Evolutionary conservation across 345 rosid species (phyloP).

Genomic region (Passiflora organensis): DNA sequence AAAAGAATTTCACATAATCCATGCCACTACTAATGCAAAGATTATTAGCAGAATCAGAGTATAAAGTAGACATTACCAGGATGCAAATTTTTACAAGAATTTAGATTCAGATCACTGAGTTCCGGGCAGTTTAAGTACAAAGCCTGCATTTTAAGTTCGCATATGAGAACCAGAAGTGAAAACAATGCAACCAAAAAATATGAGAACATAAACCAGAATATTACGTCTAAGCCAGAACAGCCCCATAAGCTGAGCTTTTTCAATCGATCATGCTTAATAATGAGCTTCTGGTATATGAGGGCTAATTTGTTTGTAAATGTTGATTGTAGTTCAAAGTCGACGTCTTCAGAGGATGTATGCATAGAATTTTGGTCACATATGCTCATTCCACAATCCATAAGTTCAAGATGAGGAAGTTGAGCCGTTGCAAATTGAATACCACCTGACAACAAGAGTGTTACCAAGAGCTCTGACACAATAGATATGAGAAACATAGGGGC

Average conservation of each 20-base stretch:
- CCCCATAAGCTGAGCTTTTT: slow-evolving; percentile 98
- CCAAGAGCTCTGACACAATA: background rate
- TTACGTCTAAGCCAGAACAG: slow-evolving; percentile 92
- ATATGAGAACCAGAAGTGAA: slow-evolving; percentile 19
- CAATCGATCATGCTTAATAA: slow-evolving; percentile 70
- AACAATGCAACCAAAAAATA: slow-evolving; percentile 1
- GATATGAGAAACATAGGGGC: background rate
- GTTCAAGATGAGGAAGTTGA: slow-evolving; percentile 87
- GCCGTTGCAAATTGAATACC: slow-evolving; percentile 98
- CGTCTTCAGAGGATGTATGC: slow-evolving; percentile 31
- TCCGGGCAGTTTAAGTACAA: slow-evolving; percentile 81
- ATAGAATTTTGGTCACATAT: slow-evolving; percentile 58
- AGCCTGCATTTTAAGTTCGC: slow-evolving; percentile 55
- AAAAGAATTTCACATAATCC: background rate
- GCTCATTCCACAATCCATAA: slow-evolving; percentile 98
- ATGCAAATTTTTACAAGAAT: slow-evolving; percentile 67
- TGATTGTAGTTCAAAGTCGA: slow-evolving; percentile 35
- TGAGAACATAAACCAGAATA: slow-evolving; percentile 17
- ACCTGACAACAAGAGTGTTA: slow-evolving; percentile 39
- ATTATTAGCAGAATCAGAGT: background rate
- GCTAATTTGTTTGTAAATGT: slow-evolving; percentile 45
- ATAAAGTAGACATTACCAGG: slow-evolving; percentile 42
- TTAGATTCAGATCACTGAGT: slow-evolving; percentile 79
- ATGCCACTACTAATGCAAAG: slow-evolving; percentile 2
- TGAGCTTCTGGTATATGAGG: slow-evolving; percentile 75